phyloP scores from a whole-genome alignment of 768 basidiomycete species.

The Lentinula edodes region DNA sequence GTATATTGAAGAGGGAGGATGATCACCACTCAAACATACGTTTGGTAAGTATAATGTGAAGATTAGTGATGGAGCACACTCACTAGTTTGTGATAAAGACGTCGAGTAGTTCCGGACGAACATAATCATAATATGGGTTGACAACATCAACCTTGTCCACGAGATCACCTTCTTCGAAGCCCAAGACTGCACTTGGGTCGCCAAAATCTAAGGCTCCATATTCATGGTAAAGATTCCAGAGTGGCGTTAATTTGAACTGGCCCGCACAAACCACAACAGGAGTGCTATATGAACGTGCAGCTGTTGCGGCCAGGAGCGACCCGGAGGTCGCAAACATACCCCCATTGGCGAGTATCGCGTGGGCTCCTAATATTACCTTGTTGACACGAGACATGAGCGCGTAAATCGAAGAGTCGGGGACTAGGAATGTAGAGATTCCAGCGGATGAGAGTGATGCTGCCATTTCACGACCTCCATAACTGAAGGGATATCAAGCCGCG shows the following conservation, averaged over 20 bases:
- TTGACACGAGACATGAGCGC: constrained; percentile 96
- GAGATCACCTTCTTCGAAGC: constrained; percentile 72
- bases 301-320: constrained; percentile 77
- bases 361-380: constrained; percentile 92
- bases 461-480: constrained; percentile 83
- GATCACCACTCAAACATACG: constrained; percentile 67
- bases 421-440: constrained; percentile 91
- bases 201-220: constrained; percentile 82
- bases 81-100: constrained; percentile 97
- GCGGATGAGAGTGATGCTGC: constrained; percentile 74
- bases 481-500: constrained; percentile 22
- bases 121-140: constrained; percentile 96
- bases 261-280: constrained; percentile 93
- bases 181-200: constrained; percentile 54
- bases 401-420: constrained; percentile 94
- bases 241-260: constrained; percentile 92
- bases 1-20: constrained; percentile 92
- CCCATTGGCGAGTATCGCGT: constrained; percentile 95
- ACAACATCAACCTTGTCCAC: constrained; percentile 88
- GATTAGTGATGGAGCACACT: constrained; percentile 27
- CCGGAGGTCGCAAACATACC: constrained; percentile 91
- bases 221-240: constrained; percentile 85
- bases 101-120: constrained; percentile 86
- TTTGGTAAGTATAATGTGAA: neutral
- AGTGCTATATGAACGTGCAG: constrained; percentile 84